A percentile compares a stretch with the other conserved stretches of the same genome.
These are phyloP conservation scores for Nannochloropsis granulata DNA, from an alignment of 108 stramenopile genomes.

Conservation along the genomic window DNA sequence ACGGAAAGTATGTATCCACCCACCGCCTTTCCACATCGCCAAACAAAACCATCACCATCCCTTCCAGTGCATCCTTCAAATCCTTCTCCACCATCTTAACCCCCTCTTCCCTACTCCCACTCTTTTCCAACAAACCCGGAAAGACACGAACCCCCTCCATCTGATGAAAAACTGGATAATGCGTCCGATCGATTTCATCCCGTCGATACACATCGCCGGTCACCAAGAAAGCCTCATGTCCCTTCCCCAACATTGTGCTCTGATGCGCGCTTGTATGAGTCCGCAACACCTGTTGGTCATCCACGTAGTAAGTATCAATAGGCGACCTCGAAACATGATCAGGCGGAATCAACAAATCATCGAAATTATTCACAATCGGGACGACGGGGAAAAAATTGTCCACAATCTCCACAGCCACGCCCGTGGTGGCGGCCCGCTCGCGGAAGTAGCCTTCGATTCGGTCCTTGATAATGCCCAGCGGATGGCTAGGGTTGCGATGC, in stretches of 20 bases:
- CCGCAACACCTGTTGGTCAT: conserved; percentile 51
- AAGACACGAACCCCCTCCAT: conserved; percentile 81
- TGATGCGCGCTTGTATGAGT: conserved; percentile 94
- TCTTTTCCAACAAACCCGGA: conserved; percentile 5
- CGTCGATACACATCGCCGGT: conserved; percentile 83
- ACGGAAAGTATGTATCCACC: conserved; percentile 78
- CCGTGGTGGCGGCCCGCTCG: conserved; percentile 20
- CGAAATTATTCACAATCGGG: conserved; percentile 46
- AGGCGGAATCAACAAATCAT: conserved; percentile 52
- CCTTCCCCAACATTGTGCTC: conserved; percentile 56
- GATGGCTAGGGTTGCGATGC: conserved; percentile 54
- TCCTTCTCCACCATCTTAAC: conserved; percentile 23
- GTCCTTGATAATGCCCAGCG: conserved; percentile 65
- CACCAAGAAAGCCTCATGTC: conserved; percentile 56
- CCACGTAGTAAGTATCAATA: conserved; percentile 81
- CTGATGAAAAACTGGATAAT: conserved; percentile 92
- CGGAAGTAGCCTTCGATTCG: conserved; percentile 64
- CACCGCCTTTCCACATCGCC: conserved; percentile 64
- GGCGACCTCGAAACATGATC: conserved; percentile 74
- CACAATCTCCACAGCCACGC: conserved; percentile 28
- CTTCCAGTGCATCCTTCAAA: conserved; percentile 56
- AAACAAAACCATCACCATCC: conserved; percentile 59
- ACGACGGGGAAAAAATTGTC: conserved; percentile 47
- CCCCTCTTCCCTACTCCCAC: conserved; percentile 30
- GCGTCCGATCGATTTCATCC: conserved; percentile 86